These are phyloP conservation scores for maize (Zea mays) DNA, from an alignment of 176 grass and related monocot species.

Conservation along the genomic window Zm-B73-REFERENCE-NAM-5.0 NC_050103.1:19308001-19308500, in stretches of 20 bases:
- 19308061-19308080: neutral
- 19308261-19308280: constrained; percentile 89
- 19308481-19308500: constrained; percentile 59
- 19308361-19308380: neutral
- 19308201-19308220: constrained; percentile 87
- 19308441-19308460: constrained; percentile 69
- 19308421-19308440: constrained; percentile 56
- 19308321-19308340: neutral
- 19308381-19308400: constrained; percentile 47
- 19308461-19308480: constrained; percentile 63
- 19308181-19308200: constrained; percentile 79
- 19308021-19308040: neutral
- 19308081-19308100: constrained; percentile 15
- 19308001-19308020: constrained; percentile 65
- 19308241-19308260: constrained; percentile 88
- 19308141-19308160: constrained; percentile 78
- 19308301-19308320: constrained; percentile 61
- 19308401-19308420: constrained; percentile 70
- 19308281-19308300: constrained; percentile 80
- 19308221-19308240: constrained; percentile 89
- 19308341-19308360: constrained; percentile 9
- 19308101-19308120: constrained; percentile 33
- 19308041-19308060: neutral
- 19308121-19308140: constrained; percentile 88
- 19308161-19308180: constrained; percentile 60